Evolutionary conservation across 176 grass and related monocot genomes (phyloP).

Genomic region (Zoysia pacifica): DNA sequence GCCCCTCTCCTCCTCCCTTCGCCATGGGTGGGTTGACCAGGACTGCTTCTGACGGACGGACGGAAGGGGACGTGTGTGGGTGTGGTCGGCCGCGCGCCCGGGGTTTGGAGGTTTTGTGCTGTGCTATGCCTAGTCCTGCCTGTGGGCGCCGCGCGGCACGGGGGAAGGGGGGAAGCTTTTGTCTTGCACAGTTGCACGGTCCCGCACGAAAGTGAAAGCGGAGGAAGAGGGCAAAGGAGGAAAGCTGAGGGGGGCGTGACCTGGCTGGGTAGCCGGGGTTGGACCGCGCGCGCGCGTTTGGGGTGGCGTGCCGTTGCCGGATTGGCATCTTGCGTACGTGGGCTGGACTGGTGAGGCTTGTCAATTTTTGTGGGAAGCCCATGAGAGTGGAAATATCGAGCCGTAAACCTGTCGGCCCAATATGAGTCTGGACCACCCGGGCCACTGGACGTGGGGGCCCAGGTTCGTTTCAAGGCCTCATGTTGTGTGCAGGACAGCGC

Average conservation of each 20-base stretch:
- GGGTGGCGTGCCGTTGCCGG: background rate
- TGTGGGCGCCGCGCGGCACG: background rate
- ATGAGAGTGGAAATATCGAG: background rate
- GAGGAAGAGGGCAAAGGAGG: conserved; percentile 39
- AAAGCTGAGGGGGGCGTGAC: background rate
- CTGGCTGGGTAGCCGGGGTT: background rate
- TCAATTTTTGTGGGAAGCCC: background rate
- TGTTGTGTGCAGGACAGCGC: too few relatives aligned
- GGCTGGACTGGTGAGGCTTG: background rate
- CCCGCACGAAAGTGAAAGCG: conserved; percentile 34
- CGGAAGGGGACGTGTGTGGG: conserved; percentile 18
- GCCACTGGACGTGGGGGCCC: too few relatives aligned
- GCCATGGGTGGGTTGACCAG: conserved; percentile 50
- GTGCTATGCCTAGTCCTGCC: too few relatives aligned
- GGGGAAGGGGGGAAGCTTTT: conserved; percentile 12
- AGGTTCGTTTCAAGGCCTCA: too few relatives aligned
- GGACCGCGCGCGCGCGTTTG: background rate
- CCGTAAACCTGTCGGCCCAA: background rate
- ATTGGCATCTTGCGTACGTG: background rate
- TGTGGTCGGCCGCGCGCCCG: background rate
- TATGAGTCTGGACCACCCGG: too few relatives aligned
- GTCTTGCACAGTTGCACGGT: conserved; percentile 29
- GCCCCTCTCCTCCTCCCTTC: conserved; percentile 42
- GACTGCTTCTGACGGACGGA: conserved; percentile 1
- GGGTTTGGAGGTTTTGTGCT: conserved; percentile 32